Evolutionary conservation across 2,329 filamentous ascomycete species (phyloP).

Genomic region (Cordyceps militaris): DNA sequence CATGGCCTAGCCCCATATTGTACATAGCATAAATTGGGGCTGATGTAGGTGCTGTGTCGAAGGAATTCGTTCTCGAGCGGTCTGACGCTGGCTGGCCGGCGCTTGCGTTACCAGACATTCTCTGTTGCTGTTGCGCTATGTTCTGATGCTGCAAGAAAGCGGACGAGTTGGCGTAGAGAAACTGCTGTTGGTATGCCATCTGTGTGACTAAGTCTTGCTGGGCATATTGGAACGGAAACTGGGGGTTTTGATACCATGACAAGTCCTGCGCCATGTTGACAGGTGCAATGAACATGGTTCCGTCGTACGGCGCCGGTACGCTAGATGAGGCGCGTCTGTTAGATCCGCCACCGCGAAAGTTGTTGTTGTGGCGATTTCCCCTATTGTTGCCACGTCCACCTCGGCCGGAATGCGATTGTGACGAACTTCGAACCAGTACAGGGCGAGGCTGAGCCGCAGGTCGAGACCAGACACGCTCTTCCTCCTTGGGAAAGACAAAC

Average conservation of each 20-base stretch:
- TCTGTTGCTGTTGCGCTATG: constrained; percentile 22
- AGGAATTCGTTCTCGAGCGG: constrained; percentile 54
- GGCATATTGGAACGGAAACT: constrained; percentile 35
- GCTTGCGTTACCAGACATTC: constrained; percentile 21
- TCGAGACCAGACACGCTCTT: constrained; percentile 55
- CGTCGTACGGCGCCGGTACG: constrained; percentile 40
- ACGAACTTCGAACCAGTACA: constrained; percentile 52
- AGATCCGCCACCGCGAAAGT: constrained; percentile 34
- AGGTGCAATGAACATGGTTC: constrained; percentile 38
- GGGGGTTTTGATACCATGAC: constrained; percentile 40
- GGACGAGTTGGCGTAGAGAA: constrained; percentile 31
- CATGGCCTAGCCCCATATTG: constrained; percentile 32
- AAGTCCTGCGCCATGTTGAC: constrained; percentile 41
- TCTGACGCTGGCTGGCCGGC: constrained; percentile 31
- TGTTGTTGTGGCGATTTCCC: constrained; percentile 41
- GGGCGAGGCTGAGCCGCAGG: constrained; percentile 49
- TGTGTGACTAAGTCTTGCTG: constrained; percentile 35
- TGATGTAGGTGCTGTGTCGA: constrained; percentile 54
- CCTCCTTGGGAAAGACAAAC: constrained; percentile 81
- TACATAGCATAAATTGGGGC: constrained; percentile 50
- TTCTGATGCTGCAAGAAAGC: constrained; percentile 30
- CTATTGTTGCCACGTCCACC: constrained; percentile 43
- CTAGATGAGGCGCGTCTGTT: constrained; percentile 48
- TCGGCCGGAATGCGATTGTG: constrained; percentile 47
- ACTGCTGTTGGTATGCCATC: constrained; percentile 33